A percentile compares a stretch with the other conserved stretches of the same genome.
phyloP scores from a whole-genome alignment of 768 basidiomycete genomes.

The Crepidotus variabilis region DNA sequence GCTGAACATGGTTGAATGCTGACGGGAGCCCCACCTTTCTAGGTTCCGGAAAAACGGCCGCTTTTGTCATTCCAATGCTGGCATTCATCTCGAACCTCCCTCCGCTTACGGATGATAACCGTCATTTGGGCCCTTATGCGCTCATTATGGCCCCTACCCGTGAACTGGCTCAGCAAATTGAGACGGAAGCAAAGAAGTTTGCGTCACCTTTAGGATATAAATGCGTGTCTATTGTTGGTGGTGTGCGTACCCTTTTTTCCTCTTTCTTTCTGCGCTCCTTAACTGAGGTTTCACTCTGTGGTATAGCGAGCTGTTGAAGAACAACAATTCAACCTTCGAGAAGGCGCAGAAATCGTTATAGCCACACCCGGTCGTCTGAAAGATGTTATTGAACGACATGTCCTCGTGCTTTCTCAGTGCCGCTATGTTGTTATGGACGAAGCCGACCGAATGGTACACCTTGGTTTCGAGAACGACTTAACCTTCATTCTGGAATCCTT shows the following conservation, averaged over 20 bases:
- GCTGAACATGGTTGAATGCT: no score
- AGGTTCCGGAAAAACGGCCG: constrained; percentile 99
- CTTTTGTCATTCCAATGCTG: constrained; percentile 98
- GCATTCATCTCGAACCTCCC: constrained; percentile 88
- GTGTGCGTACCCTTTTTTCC: constrained; percentile 47
- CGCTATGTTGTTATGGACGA: constrained; percentile 99
- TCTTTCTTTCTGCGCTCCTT: constrained; percentile 1
- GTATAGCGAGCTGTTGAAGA: constrained; percentile 87
- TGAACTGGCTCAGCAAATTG: constrained; percentile 97
- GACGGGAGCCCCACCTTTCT: background rate
- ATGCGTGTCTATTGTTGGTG: constrained; percentile 98
- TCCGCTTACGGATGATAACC: constrained; percentile 85
- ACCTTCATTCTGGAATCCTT: constrained; percentile 93
- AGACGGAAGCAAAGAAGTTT: constrained; percentile 89
- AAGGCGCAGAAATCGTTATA: constrained; percentile 98
- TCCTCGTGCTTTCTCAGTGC: constrained; percentile 94
- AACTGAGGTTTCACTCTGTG: background rate
- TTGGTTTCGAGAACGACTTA: constrained; percentile 93
- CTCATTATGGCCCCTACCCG: constrained; percentile 96
- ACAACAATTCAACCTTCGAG: constrained; percentile 96
- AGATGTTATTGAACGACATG: constrained; percentile 94
- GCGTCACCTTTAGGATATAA: constrained; percentile 86
- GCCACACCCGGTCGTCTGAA: constrained; percentile 98
- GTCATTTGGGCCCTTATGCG: constrained; percentile 91
- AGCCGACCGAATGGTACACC: constrained; percentile 97